phyloP scores from a whole-genome alignment of 352 stramenopile species.

The Phytopythium helicoides region DNA sequence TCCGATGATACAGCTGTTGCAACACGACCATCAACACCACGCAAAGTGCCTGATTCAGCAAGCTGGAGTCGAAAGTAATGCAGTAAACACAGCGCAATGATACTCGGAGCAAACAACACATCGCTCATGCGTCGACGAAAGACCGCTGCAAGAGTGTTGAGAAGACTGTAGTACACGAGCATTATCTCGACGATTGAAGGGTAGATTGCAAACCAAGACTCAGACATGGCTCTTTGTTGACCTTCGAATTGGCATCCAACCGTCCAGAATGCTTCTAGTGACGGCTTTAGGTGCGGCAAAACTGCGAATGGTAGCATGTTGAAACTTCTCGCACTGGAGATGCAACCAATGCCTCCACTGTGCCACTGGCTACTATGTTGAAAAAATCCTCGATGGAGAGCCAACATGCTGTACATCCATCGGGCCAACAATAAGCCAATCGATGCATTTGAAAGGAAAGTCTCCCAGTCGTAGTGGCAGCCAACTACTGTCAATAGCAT shows the following conservation, averaged over 20 bases:
- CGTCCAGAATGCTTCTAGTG: conserved; percentile 18
- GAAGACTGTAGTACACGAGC: conserved; percentile 21
- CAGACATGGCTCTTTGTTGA: conserved; percentile 12
- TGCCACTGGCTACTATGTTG: conserved; percentile 1
- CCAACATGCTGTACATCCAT: conserved; percentile 22
- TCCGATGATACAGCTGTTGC: conserved; percentile 6
- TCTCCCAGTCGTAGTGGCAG: conserved; percentile 30
- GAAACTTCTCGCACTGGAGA: conserved; percentile 13
- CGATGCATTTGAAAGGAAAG: conserved; percentile 34
- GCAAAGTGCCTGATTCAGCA: conserved; percentile 5
- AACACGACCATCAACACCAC: conserved; percentile 15
- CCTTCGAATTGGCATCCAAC: conserved; percentile 19
- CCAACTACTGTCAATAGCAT: background rate
- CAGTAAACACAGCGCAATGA: conserved; percentile 14
- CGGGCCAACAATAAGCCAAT: conserved; percentile 23
- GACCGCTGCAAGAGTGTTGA: conserved; percentile 15
- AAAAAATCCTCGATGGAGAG: conserved; percentile 6
- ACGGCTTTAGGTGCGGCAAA: conserved; percentile 17
- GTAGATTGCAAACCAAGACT: conserved; percentile 30
- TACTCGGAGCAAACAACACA: conserved; percentile 13
- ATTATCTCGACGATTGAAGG: conserved; percentile 16
- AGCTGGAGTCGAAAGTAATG: conserved; percentile 15
- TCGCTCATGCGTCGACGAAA: conserved; percentile 16
- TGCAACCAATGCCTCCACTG: conserved; percentile 12
- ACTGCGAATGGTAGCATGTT: conserved; percentile 12